Conservation (phyloP, 495 filamentous ascomycete genomes). For the Penicillium lividum region DNA sequence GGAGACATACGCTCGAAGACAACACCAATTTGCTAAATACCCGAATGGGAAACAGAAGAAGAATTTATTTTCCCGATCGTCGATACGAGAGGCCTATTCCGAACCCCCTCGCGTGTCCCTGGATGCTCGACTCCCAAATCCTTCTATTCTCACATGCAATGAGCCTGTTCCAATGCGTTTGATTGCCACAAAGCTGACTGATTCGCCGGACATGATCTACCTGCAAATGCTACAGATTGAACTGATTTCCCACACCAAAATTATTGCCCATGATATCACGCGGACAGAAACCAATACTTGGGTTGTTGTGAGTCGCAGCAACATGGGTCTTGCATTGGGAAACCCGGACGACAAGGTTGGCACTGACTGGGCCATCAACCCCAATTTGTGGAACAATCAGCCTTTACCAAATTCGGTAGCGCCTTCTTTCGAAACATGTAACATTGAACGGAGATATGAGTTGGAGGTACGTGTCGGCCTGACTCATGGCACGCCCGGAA, state of each 20-base stretch:
- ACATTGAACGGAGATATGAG: constrained; percentile 78
- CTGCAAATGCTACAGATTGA: constrained; percentile 79
- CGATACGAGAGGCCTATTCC: constrained; percentile 24
- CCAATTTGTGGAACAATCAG: constrained; percentile 64
- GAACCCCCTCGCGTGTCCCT: constrained; percentile 59
- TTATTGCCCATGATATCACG: constrained; percentile 70
- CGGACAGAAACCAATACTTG: constrained; percentile 67
- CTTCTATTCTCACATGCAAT: constrained; percentile 86
- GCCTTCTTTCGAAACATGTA: constrained; percentile 86
- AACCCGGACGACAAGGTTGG: constrained; percentile 57
- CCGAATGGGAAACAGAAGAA: constrained; percentile 46
- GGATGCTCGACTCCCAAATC: constrained; percentile 83
- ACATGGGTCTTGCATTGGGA: constrained; percentile 65
- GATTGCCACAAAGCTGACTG: constrained; percentile 70
- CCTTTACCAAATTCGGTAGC: constrained; percentile 80
- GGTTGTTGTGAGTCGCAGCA: constrained; percentile 67
- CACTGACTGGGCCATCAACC: constrained; percentile 66
- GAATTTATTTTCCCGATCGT: constrained; percentile 54
- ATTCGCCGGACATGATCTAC: constrained; percentile 62
- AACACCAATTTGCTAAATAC: constrained; percentile 67
- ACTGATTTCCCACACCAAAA: constrained; percentile 73
- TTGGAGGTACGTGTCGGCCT: constrained; percentile 80
- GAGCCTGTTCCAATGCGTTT: constrained; percentile 79
- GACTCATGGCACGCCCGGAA: constrained; percentile 52
- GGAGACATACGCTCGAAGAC: constrained; percentile 81